These are phyloP conservation scores for Podaxis rugospora DNA, from an alignment of 768 basidiomycete genomes.

Conservation along the genomic window DNA sequence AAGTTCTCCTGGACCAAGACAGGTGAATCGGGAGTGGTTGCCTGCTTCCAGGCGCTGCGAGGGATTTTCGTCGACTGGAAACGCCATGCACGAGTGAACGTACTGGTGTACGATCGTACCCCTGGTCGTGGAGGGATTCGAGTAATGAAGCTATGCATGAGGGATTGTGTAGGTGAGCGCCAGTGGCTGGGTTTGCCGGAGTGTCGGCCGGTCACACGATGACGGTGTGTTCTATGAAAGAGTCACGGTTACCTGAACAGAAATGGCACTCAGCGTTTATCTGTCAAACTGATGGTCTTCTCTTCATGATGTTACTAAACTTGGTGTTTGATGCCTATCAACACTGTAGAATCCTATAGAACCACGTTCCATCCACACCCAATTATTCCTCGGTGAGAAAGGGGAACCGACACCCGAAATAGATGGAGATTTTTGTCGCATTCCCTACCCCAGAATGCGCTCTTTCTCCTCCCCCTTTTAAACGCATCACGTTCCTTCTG, in stretches of 20 bases:
- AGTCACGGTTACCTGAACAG: background rate
- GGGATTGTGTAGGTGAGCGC: background rate
- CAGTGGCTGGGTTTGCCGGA: background rate
- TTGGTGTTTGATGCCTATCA: background rate
- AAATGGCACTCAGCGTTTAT: background rate
- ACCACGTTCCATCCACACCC: background rate
- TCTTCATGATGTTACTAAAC: background rate
- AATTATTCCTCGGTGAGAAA: background rate
- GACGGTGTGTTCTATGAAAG: background rate
- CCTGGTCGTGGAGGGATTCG: background rate
- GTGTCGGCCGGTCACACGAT: background rate
- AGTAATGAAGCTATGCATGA: slow-evolving; percentile 4
- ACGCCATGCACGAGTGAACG: background rate
- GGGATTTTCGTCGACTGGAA: background rate
- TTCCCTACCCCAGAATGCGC: background rate
- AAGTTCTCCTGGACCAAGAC: slow-evolving; percentile 21
- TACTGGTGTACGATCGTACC: background rate
- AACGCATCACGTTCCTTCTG: background rate
- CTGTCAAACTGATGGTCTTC: background rate
- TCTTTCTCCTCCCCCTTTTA: slow-evolving; percentile 1
- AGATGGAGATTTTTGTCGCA: background rate
- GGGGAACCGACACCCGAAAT: background rate
- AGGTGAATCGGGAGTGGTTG: slow-evolving; percentile 6
- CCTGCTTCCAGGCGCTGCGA: slow-evolving; percentile 3
- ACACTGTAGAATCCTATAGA: background rate